Evolutionary conservation across 352 stramenopile genomes (phyloP), one percentile per base, ranked within the genome.

Genomic region (Phytophthora vignae): DNA sequence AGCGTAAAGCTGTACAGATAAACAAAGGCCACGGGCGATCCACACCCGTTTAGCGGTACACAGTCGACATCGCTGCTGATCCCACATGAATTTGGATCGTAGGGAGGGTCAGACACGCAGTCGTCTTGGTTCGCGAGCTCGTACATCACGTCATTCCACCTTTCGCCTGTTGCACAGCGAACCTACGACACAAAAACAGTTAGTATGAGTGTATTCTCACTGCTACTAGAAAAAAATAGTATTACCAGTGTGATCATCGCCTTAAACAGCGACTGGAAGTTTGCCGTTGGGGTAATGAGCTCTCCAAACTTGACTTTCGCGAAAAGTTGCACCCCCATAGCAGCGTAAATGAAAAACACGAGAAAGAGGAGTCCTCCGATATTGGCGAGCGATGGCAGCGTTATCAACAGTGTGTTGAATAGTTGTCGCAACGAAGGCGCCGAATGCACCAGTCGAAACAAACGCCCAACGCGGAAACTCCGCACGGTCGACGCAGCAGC

Each of bases 71-170:
- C 62, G 57, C 80, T 80, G 33, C 69, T 86, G 59, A 93, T 87
- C 3, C 84, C 85, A 60, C 88, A 96, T 57, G 92, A 84, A 6
- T 74, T 54, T 4, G 76, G 62, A 50, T 94, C 71, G 60, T 85
- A 86, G 49, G 68, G 31, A 8, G 80, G 84, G 29, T 94, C 85
- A 50, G 68, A 12, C 12, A 68, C 60, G 38, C 81, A 92, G 21
- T 82, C 63, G 4, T 85, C 64, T 53, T 85, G 70, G 22, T 79
- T 80, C 12, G 90, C 81, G 4, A 98, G 72, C 52, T 96, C 92
- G 70, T 93, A 91, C 90, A 98, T 98, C 60, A 98, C 80, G 25
- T 90, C 82, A 69, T 98, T 97, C 93, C 94, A 98, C 14, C 85
- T 84, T 70, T 98, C 95, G 14, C 95, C 95, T 1, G 95, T 98